Evolutionary conservation across 2,329 filamentous ascomycete genomes (phyloP), one percentile per base, ranked within the genome.

Genomic region (Cordyceps cicadae): DNA sequence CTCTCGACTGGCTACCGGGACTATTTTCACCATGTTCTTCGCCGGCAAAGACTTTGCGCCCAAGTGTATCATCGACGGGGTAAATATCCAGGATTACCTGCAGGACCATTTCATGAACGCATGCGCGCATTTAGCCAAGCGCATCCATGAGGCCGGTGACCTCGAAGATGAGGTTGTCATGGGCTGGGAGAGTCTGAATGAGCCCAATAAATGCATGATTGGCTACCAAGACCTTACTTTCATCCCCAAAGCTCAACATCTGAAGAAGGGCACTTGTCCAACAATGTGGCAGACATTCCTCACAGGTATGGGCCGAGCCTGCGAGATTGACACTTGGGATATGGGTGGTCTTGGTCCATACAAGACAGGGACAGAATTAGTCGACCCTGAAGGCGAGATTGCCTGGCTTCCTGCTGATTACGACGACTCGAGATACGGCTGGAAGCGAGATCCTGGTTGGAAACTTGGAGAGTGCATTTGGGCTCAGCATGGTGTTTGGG

Each of bases 401-500:
- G 90, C 89, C 0, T 99, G 94, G 94, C 75, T 99, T 26, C 86
- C 90, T 2, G 77, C 78, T n/a, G 86, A 85, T 62, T 91, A 93
- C 70, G 88, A 96, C 68, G 94, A 99, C 66, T 87, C 84, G 14
- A 84, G 86, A 64, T 99, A 99, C 71, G 90, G 90, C 41, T 99
- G 90, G 86, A 92, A 89, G 70, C 85, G 94, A 65, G 90, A 96
- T 69, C 82, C 89, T 0, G 87, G 81, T 8, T 99, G 94, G 94
- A 92, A 87, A 71, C 77, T 99, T 19, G 94, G 94, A n/a, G 86
- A 95, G 73, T 97, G 94, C 69, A 73, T 99, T 46, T 99, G 94
- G 94, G 93, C 94, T 3, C 93, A 97, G 70, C 92, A 99, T 72
- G 93, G 92, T 1, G 85, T 99, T 6, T 99, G 94, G 94, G 91